Evolutionary conservation across 495 filamentous ascomycete species (phyloP).

Genomic region (Trichocladium uniseriatum): DNA sequence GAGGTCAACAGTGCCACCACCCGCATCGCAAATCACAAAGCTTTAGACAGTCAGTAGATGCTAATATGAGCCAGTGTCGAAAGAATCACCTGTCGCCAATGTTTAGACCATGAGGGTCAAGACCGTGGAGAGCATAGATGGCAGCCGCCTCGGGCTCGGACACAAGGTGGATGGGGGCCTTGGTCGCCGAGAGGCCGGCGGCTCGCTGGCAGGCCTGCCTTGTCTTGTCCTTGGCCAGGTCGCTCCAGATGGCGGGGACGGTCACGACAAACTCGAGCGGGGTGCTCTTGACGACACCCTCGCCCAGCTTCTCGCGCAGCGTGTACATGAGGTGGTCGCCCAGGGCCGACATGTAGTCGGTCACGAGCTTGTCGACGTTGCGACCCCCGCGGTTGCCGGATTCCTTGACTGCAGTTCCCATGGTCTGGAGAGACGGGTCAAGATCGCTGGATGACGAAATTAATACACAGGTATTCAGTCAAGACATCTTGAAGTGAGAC

Average conservation of each 20-base stretch:
- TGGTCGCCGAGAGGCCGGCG: constrained; percentile 29
- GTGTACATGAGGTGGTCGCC: constrained; percentile 33
- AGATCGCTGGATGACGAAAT: constrained; percentile 16
- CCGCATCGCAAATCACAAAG: constrained; percentile 50
- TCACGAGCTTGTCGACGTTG: constrained; percentile 29
- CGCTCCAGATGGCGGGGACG: constrained; percentile 50
- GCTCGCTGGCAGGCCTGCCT: constrained; percentile 35
- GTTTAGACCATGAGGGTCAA: constrained; percentile 33
- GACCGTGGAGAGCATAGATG: constrained; percentile 41
- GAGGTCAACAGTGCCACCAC: constrained; percentile 51
- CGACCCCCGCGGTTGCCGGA: constrained; percentile 24
- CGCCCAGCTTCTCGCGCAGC: constrained; percentile 31
- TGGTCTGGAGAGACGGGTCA: constrained; percentile 17
- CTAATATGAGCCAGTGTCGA: too few species aligned
- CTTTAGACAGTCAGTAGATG: constrained; percentile 12
- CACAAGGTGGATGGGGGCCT: constrained; percentile 36
- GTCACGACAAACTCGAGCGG: constrained; percentile 41
- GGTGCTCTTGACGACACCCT: constrained; percentile 30
- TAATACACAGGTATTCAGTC: neutral
- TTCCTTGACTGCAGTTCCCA: constrained; percentile 24
- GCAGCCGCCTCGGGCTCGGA: constrained; percentile 52
- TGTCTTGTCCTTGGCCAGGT: constrained; percentile 41
- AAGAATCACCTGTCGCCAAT: constrained; percentile 29
- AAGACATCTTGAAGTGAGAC: neutral
- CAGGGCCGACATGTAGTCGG: constrained; percentile 38